A percentile compares a stretch with the other conserved stretches of the same genome.
phyloP scores from a whole-genome alignment of 495 filamentous ascomycete species.

The Cercophora samala region DNA sequence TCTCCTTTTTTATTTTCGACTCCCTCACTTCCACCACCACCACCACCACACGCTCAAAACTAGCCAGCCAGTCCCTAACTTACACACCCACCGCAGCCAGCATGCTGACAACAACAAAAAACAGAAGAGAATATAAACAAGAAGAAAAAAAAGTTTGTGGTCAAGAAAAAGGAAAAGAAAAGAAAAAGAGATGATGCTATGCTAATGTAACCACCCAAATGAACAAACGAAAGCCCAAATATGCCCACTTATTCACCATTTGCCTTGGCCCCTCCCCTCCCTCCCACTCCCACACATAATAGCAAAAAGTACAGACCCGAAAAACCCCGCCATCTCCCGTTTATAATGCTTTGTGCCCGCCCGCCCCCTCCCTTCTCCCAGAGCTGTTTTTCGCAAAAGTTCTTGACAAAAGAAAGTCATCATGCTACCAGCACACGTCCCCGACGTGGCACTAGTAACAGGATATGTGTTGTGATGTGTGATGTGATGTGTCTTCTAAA shows the following conservation, averaged over 20 bases:
- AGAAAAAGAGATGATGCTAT: not conserved
- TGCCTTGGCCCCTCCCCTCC: too few relatives aligned
- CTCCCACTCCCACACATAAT: too few relatives aligned
- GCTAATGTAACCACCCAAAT: not conserved
- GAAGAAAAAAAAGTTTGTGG: not conserved
- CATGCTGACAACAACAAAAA: conserved; percentile 1
- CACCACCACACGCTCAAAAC: too few relatives aligned
- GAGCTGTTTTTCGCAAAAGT: not conserved
- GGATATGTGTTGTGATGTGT: not conserved
- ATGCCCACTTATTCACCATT: not conserved
- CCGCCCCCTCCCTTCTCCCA: not conserved
- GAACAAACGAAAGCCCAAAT: not conserved
- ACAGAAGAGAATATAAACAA: not conserved
- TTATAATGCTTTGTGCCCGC: not conserved
- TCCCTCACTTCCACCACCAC: too few relatives aligned
- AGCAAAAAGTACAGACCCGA: too few relatives aligned
- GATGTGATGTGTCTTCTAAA: conserved; percentile 5
- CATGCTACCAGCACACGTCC: not conserved
- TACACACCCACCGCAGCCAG: not conserved
- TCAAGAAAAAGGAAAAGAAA: not conserved
- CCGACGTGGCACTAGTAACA: not conserved
- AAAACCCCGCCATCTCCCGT: too few relatives aligned
- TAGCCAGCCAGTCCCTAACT: not conserved
- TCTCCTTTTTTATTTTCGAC: not conserved
- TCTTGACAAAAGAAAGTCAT: conserved; percentile 11